Percentiles rank a stretch among this genome's conserved stretches.
Evolutionary conservation across 2,329 filamentous ascomycete genomes (phyloP).

Genomic region (Lachnum nothofagi): DNA sequence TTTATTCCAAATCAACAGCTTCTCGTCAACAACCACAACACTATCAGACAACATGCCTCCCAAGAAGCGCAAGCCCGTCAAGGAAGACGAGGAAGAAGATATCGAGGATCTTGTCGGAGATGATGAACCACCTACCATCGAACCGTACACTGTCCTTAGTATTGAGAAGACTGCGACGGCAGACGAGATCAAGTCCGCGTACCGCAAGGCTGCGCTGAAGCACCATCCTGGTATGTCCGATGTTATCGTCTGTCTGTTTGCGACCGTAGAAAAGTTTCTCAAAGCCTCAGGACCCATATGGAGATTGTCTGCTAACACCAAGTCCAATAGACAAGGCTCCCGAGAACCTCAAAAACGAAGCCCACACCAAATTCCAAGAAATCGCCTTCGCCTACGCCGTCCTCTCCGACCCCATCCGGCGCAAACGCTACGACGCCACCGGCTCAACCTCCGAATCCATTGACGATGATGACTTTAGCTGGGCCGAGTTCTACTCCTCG

Average conservation of each 20-base stretch:
- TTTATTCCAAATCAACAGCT: constrained; percentile 8
- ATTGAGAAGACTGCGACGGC: constrained; percentile 66
- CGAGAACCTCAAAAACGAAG: constrained; percentile 61
- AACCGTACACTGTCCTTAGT: constrained; percentile 76
- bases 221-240: constrained; percentile 68
- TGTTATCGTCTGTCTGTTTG: neutral
- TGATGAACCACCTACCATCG: constrained; percentile 38
- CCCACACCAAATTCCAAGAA: constrained; percentile 78
- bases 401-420: constrained; percentile 74
- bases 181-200: constrained; percentile 81
- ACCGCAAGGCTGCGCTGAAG: constrained; percentile 83
- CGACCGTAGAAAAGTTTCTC: neutral
- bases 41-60: constrained; percentile 18
- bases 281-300: neutral
- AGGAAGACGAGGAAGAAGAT: constrained; percentile 11
- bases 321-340: constrained; percentile 66
- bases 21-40: constrained; percentile 1
- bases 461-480: constrained; percentile 78
- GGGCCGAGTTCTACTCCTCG: constrained; percentile 81
- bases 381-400: constrained; percentile 93
- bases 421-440: constrained; percentile 82
- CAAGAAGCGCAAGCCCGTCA: constrained; percentile 10
- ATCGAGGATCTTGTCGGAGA: constrained; percentile 23
- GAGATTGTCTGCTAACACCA: constrained; percentile 7
- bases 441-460: constrained; percentile 83